A percentile compares a stretch with the other conserved stretches of the same genome.
Conservation (phyloP, 139 green algal genomes). For the Tetratostichococcus sp. region DNA sequence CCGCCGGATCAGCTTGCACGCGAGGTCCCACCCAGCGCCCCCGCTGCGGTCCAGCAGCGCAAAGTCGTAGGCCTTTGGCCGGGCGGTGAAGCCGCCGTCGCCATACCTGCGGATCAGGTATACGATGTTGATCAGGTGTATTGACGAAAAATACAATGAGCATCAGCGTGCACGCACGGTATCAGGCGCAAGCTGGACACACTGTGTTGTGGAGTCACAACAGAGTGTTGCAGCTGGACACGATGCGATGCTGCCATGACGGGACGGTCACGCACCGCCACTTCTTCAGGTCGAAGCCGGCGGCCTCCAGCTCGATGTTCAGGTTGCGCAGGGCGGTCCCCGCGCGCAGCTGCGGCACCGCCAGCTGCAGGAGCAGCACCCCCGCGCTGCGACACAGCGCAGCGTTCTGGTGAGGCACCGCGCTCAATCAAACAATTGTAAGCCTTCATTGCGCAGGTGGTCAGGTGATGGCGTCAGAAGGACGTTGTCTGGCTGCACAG, state of each 20-base stretch:
- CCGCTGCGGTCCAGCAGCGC: slow-evolving; percentile 64
- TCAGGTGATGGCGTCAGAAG: too few species aligned
- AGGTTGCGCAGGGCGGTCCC: slow-evolving; percentile 38
- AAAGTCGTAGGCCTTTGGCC: slow-evolving; percentile 50
- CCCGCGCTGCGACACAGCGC: slow-evolving; percentile 21
- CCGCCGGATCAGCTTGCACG: slow-evolving; percentile 55
- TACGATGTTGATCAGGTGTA: too few species aligned
- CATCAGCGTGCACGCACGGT: too few species aligned
- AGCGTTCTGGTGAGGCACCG: too few species aligned
- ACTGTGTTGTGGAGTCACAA: too few species aligned
- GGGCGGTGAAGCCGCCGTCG: not conserved
- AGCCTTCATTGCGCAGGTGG: too few species aligned
- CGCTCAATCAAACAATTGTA: too few species aligned
- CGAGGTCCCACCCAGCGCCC: slow-evolving; percentile 78
- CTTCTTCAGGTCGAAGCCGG: slow-evolving; percentile 44
- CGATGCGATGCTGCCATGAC: too few species aligned
- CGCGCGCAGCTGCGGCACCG: slow-evolving; percentile 70
- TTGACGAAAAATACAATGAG: too few species aligned
- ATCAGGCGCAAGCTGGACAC: too few species aligned
- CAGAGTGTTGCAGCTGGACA: too few species aligned
- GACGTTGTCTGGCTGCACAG: too few species aligned
- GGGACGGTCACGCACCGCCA: slow-evolving; percentile 28
- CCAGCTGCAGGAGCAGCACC: slow-evolving; percentile 68
- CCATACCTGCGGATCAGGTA: not conserved
- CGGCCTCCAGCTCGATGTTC: slow-evolving; percentile 26